Evolutionary conservation across 352 stramenopile species (phyloP), one percentile per base, ranked within the genome.

Genomic region (Pythium insidiosum): DNA sequence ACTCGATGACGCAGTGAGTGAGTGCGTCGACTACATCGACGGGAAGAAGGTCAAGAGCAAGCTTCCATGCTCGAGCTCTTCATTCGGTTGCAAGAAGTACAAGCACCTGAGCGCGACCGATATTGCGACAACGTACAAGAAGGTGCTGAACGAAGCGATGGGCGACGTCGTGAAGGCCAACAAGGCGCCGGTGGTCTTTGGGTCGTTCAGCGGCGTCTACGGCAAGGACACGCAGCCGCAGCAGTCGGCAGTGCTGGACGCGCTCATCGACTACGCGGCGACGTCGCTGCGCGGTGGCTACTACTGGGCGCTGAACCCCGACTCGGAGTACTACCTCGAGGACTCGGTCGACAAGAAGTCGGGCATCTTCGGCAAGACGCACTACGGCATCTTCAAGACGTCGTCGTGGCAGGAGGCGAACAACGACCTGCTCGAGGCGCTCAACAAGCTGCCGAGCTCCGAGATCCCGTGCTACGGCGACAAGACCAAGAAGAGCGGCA

Each of bases 191-290:
- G 62, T 88, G 28, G 53, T 85, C n/a, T 53, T 84, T 7, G 74
- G 72, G 2, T 58, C 70, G 6, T 82, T 88, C 41, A 77, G 74
- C 19, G 72, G 74, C 22, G 73, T 88, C 24, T 88, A 88, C 50
- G 68, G 66, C 18, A 44, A 44, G 1, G 50, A 55, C 5, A 38
- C 46, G 16, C 68, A 78, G 39, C 69, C 72, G 15, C 65, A 78
- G 4, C 72, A 88, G 52, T 74, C 56, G 5, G 71, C 63, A 3
- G 60, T 66, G 29, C 48, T 88, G 3, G 72, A 85, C 41, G 72
- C 64, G 34, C 63, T 88, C 30, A 79, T 85, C 40, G 56, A 83
- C 25, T 82, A 76, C 23, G 65, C 69, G 7, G 56, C 55, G 5
- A 53, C 29, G 23, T 61, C 45, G 16, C 47, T 79, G 22, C 68